Evolutionary conservation across 768 basidiomycete genomes (phyloP).

Genomic region (Multifurca ochricompacta): DNA sequence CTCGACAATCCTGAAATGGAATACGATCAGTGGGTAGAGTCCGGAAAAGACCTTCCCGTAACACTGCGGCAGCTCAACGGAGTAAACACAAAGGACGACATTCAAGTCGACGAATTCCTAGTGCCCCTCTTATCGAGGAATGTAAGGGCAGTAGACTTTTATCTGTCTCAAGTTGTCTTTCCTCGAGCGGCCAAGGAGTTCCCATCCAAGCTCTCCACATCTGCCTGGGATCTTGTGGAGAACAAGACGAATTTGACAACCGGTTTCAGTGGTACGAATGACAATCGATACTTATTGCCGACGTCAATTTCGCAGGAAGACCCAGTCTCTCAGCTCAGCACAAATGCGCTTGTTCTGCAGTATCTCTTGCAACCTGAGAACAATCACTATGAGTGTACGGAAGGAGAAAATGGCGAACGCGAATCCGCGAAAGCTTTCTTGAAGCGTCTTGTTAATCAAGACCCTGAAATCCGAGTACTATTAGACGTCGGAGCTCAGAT

Average conservation of each 20-base stretch:
- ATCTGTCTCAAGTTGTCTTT: conserved; percentile 38
- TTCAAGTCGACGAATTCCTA: conserved; percentile 27
- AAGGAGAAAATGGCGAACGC: conserved; percentile 13
- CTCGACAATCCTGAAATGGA: conserved; percentile 35
- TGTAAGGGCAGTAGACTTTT: conserved; percentile 39
- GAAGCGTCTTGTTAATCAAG: conserved; percentile 28
- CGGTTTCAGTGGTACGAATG: conserved; percentile 53
- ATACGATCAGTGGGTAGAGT: conserved; percentile 36
- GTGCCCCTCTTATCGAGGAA: conserved; percentile 33
- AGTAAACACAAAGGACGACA: conserved; percentile 36
- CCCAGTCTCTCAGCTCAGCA: conserved; percentile 33
- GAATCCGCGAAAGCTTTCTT: conserved; percentile 25
- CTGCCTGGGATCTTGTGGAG: conserved; percentile 47
- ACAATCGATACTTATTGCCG: conserved; percentile 33
- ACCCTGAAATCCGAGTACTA: conserved; percentile 37
- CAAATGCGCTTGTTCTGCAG: conserved; percentile 40
- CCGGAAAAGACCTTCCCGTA: conserved; percentile 24
- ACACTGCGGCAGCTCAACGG: conserved; percentile 30
- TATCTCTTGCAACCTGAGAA: conserved; percentile 37
- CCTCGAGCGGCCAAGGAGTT: conserved; percentile 45
- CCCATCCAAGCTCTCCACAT: conserved; percentile 38
- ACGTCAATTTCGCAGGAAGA: conserved; percentile 32
- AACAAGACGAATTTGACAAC: conserved; percentile 32
- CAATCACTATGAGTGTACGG: conserved; percentile 27
- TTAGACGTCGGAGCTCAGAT: conserved; percentile 53